Evolutionary conservation across 2,329 filamentous ascomycete species (phyloP), one percentile per base, ranked within the genome.

Genomic region (Fusarium euwallaceae): DNA sequence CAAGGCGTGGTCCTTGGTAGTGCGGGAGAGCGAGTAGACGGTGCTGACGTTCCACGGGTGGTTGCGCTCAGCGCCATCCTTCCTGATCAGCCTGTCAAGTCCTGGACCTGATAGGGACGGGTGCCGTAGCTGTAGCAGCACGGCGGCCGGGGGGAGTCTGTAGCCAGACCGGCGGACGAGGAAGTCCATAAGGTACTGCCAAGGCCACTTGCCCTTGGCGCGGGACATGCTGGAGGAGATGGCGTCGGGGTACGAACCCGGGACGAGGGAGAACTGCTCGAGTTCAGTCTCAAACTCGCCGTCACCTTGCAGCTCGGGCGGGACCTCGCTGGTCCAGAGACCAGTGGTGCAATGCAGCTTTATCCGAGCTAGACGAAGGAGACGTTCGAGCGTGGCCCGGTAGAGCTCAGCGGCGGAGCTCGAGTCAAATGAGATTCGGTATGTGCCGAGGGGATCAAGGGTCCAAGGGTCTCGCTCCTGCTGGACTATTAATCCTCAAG

Each of bases 371-470:
- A 83, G 79, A 24, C 75, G 72, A 60, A 83, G 78, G 16, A 84
- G 77, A 43, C 81, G 82, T 22, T 80, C 70, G 66, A 84, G 70
- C 61, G 81, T 80, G 66, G 79, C 78, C 64, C 89, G 87, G 81
- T 94, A 95, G 45, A 88, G 86, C 9, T 84, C 80, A 0, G 93
- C 93, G 14, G 91, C 88, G n/a, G 85, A 83, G 20, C 84, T 79
- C 24, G 85, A 88, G 70, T 88, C 85, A 85, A 95, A 96, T 64
- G 94, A 86, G 65, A 96, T 84, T 82, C 89, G 92, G 83, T 95
- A 95, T 76, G 87, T 87, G 68, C 90, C 91, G 2, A 89, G 82
- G 5, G 91, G 89, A 67, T 90, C 89, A 60, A 94, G 87, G 11
- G 92, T 94, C 66, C 86, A 80, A 5, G 88, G 86, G 78, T 94